These are phyloP conservation scores for Lophium mytilinum DNA, from an alignment of 495 filamentous ascomycete genomes.

Conservation along the genomic window DNA sequence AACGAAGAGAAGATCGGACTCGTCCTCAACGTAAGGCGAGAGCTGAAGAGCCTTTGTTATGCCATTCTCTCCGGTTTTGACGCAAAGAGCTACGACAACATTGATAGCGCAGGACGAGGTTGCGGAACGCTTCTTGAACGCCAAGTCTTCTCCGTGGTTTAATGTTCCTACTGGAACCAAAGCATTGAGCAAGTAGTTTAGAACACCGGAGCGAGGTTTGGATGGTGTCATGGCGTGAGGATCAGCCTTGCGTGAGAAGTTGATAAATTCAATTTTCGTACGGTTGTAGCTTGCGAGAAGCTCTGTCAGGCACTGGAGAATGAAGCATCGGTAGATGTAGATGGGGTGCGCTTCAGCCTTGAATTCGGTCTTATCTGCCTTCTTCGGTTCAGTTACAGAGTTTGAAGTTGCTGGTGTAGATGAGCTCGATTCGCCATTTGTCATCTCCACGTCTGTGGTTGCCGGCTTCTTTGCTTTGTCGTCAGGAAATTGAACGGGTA, in stretches of 20 bases:
- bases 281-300: constrained; percentile 89
- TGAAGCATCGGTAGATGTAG: constrained; percentile 91
- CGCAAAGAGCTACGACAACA: constrained; percentile 77
- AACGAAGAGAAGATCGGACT: constrained; percentile 82
- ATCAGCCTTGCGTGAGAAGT: constrained; percentile 85
- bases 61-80: constrained; percentile 69
- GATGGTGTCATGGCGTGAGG: constrained; percentile 78
- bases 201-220: constrained; percentile 83
- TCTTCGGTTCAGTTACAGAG: constrained; percentile 41
- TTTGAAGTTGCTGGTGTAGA: neutral
- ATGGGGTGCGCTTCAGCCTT: constrained; percentile 91
- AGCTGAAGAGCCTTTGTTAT: constrained; percentile 45
- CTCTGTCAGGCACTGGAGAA: constrained; percentile 88
- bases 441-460: constrained; percentile 47
- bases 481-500: constrained; percentile 35
- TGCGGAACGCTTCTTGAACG: constrained; percentile 71
- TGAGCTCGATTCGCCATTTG: constrained; percentile 14
- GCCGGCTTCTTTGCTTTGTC: constrained; percentile 40
- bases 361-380: constrained; percentile 67
- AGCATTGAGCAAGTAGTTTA: constrained; percentile 87
- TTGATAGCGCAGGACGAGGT: constrained; percentile 79
- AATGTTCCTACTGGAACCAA: constrained; percentile 73
- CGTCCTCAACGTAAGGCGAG: constrained; percentile 51
- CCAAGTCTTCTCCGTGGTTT: constrained; percentile 62
- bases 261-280: constrained; percentile 96